phyloP scores from a whole-genome alignment of 805 yeast species.

The Lachancea fermentati region DNA sequence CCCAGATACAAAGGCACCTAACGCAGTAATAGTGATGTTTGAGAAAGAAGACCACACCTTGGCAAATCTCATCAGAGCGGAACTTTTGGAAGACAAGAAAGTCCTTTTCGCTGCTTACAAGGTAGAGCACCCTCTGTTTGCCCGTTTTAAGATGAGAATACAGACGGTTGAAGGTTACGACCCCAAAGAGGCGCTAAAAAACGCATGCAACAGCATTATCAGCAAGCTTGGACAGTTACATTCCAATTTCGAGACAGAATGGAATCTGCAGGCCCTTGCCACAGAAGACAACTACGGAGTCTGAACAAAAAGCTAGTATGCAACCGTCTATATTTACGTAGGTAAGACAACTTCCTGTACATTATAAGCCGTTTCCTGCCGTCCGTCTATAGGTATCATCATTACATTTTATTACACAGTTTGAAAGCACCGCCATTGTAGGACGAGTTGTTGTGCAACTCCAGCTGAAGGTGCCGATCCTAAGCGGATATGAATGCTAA shows the following conservation, averaged over 20 bases:
- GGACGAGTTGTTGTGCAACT: no score
- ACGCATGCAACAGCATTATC: conserved; percentile 82
- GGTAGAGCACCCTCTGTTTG: conserved; percentile 96
- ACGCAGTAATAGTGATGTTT: conserved; percentile 85
- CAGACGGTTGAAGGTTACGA: conserved; percentile 95
- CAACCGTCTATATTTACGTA: not conserved
- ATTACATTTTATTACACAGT: not conserved
- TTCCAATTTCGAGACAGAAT: conserved; percentile 81
- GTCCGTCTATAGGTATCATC: not conserved
- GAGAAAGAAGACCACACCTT: conserved; percentile 98
- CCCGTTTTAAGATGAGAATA: conserved; percentile 87
- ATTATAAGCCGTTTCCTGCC: not conserved
- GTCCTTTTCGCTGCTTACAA: conserved; percentile 98
- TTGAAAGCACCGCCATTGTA: not conserved
- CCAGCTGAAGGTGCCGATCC: no score
- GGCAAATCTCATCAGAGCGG: conserved; percentile 84
- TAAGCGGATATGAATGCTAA: not conserved
- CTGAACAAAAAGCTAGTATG: conserved; percentile 2
- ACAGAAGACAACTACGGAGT: conserved; percentile 39
- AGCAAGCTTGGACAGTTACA: conserved; percentile 69
- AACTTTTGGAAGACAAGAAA: conserved; percentile 74
- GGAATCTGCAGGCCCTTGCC: conserved; percentile 80
- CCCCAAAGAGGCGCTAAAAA: conserved; percentile 83
- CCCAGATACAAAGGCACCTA: conserved; percentile 93
- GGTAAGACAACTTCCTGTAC: not conserved